phyloP scores from a whole-genome alignment of 805 yeast species.

The Candida tammaniensis region DNA sequence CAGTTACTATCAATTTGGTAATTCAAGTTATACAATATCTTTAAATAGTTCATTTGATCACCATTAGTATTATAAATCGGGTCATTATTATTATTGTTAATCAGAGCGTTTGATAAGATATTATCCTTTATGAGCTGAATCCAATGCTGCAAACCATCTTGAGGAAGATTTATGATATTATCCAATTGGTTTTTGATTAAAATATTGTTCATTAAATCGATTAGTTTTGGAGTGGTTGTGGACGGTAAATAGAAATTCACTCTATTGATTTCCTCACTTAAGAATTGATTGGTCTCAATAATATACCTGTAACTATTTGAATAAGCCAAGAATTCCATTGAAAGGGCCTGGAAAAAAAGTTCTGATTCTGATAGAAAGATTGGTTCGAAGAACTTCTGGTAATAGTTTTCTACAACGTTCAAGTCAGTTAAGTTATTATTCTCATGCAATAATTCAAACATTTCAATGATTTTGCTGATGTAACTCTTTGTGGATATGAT shows the following conservation, averaged over 20 bases:
- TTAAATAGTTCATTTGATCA: constrained; percentile 38
- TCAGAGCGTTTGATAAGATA: not conserved
- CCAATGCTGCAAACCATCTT: constrained; percentile 57
- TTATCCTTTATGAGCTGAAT: constrained; percentile 35
- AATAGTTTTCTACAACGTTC: constrained; percentile 55
- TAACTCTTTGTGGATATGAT: constrained; percentile 52
- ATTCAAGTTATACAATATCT: constrained; percentile 47
- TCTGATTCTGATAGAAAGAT: constrained; percentile 52
- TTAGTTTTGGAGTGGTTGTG: constrained; percentile 51
- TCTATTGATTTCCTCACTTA: constrained; percentile 62
- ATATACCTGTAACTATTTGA: constrained; percentile 56
- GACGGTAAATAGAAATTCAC: constrained; percentile 52
- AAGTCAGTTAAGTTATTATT: constrained; percentile 17
- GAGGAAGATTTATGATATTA: constrained; percentile 44
- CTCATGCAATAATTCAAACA: constrained; percentile 68
- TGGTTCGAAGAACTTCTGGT: constrained; percentile 66
- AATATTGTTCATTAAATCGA: constrained; percentile 55
- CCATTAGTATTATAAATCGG: constrained; percentile 4
- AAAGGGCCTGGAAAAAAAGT: constrained; percentile 49
- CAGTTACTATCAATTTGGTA: constrained; percentile 53
- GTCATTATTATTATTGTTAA: not conserved
- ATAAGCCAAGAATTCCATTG: constrained; percentile 41
- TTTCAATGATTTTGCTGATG: constrained; percentile 58
- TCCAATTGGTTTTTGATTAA: constrained; percentile 58
- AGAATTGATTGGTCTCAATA: constrained; percentile 47